These are phyloP conservation scores for Trypethelium eluteriae DNA, from an alignment of 495 filamentous ascomycete species.

Conservation along the genomic window DNA sequence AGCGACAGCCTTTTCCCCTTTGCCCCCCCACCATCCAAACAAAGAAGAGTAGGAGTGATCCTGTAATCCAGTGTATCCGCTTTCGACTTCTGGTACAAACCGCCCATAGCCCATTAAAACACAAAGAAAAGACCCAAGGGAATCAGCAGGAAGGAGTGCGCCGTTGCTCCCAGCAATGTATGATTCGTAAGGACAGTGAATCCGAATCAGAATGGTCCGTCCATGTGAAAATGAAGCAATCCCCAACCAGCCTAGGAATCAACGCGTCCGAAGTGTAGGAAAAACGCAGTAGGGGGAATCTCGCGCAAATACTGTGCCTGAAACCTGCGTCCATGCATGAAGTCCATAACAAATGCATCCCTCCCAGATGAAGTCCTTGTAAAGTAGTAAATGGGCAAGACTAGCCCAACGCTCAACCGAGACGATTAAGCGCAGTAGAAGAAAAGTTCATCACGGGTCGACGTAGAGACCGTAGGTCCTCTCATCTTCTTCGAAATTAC, in stretches of 20 bases:
- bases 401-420: background rate
- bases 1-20: background rate
- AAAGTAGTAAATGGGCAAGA: background rate
- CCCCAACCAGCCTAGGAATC: background rate
- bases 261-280: background rate
- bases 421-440: background rate
- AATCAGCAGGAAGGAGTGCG: slow-evolving; percentile 2
- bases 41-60: slow-evolving; percentile 6
- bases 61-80: slow-evolving; percentile 2
- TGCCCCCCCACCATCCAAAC: background rate
- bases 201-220: background rate
- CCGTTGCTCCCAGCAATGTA: slow-evolving; percentile 7
- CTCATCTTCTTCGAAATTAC: background rate
- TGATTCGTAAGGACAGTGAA: slow-evolving; percentile 6
- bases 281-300: slow-evolving; percentile 11
- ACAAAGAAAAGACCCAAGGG: background rate
- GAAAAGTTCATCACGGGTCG: background rate
- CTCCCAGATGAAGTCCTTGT: background rate
- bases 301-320: background rate
- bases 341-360: slow-evolving; percentile 4
- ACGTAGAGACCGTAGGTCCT: background rate
- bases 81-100: background rate
- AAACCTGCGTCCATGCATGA: background rate
- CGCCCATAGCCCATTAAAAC: background rate
- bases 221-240: background rate